Percentiles rank a stretch among this genome's conserved stretches.
Conservation (phyloP, 1,284 basidiomycete species). For the Ceratobasidium sp. region DNA sequence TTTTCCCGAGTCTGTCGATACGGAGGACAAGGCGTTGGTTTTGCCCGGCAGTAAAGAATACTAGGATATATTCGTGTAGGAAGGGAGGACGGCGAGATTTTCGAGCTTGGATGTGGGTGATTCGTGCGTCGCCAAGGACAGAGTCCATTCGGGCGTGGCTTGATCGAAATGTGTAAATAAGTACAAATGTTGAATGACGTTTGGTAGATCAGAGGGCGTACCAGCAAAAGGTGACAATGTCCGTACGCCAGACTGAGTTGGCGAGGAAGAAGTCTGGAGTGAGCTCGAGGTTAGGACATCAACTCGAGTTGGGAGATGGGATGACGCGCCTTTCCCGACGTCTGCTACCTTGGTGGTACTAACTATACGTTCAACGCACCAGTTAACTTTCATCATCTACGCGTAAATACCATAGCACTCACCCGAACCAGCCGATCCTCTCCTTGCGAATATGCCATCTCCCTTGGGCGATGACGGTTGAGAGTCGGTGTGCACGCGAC, state of each 20-base stretch:
- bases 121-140: conserved; percentile 14
- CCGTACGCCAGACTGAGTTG: conserved; percentile 12
- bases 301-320: neutral
- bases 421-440: neutral
- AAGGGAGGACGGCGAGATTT: conserved; percentile 33
- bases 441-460: neutral
- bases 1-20: conserved; percentile 32
- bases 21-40: conserved; percentile 28
- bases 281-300: too few species aligned
- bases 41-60: conserved; percentile 13
- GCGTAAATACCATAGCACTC: neutral
- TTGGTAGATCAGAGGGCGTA: neutral
- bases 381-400: neutral
- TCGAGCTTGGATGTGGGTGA: conserved; percentile 34
- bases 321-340: neutral
- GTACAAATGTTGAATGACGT: too few species aligned
- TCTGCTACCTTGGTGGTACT: neutral
- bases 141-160: conserved; percentile 9
- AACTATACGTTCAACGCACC: neutral
- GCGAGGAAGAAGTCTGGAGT: conserved; percentile 15
- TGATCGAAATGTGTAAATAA: neutral
- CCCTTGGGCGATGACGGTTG: neutral
- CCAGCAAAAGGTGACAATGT: conserved; percentile 43
- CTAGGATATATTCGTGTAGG: conserved; percentile 30
- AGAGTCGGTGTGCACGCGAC: neutral